Conservation (phyloP, 257 asterid species). For the Scutellaria baicalensis region DNA sequence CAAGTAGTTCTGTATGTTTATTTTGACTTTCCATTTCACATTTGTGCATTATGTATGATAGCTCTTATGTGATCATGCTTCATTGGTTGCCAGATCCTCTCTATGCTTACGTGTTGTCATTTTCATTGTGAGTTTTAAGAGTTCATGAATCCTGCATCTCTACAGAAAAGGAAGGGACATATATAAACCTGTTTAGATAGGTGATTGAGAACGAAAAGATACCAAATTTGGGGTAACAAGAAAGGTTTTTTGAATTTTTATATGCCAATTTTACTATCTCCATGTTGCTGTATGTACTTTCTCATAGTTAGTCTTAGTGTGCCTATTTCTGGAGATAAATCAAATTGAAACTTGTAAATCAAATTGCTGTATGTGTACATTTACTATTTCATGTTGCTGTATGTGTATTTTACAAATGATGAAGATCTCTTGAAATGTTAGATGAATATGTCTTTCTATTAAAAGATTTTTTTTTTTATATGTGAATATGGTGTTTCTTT, state of each 20-base stretch:
- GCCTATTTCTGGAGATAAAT: too few species aligned
- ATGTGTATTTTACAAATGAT: too few species aligned
- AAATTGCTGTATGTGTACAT: too few species aligned
- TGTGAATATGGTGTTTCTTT: not conserved
- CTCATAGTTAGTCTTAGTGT: too few species aligned
- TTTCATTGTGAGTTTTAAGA: not conserved
- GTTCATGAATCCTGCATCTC: not conserved
- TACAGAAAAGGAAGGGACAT: not conserved
- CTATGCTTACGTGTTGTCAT: not conserved
- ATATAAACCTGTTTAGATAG: not conserved
- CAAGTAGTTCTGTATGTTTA: conserved; percentile 2
- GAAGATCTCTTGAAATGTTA: not conserved
- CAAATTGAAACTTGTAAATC: too few species aligned
- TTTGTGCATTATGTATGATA: not conserved
- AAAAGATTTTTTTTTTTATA: not conserved
- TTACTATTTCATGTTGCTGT: too few species aligned
- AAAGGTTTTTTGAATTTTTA: too few species aligned
- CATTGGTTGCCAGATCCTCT: not conserved
- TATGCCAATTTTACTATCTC: too few species aligned
- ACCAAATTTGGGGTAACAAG: not conserved
- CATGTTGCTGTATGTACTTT: too few species aligned
- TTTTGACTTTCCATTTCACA: not conserved
- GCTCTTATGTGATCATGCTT: not conserved
- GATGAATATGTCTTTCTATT: not conserved
- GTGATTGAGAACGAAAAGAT: not conserved